Evolutionary conservation across 1,284 basidiomycete species (phyloP), one percentile per base, ranked within the genome.

Genomic region (Malassezia equina): DNA sequence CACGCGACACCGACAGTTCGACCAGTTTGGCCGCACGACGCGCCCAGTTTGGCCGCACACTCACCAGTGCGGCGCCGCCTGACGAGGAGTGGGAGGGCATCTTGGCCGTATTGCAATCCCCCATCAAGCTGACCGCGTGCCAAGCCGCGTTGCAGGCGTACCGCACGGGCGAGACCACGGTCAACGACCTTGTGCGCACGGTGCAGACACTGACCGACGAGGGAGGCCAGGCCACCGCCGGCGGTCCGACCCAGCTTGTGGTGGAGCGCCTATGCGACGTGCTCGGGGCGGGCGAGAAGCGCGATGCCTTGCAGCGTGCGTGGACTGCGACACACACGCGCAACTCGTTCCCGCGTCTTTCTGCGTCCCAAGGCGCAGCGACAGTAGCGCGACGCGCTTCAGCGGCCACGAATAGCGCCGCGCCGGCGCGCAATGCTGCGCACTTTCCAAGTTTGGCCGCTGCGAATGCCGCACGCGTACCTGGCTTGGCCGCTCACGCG

Each of bases 181-280:
- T 88, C 0, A 79, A 83, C 11, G 90, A 94, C 75, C 79, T 95
- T 65, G 83, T 95, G 44, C 85, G 85, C 39, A 93, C 88, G 0
- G 79, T 93, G 11, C 90, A 84, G 82, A 86, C 84, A 64, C 80
- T 95, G 17, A 78, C 94, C 13, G 87, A 91, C 61, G 65, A 67
- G 23, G 53, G 63, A 43, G 57, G 62, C 31, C 57, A 59, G 11
- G 54, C 23, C 4, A 32, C 19, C 28, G 47, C 40, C 15, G 19
- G 52, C 25, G 51, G 50, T 24, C 43, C 40, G 8, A 47, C 59
- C n/a, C 58, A 61, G 0, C 83, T 83, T 51, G 80, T 94, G 32
- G 79, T 93, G 40, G 86, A 85, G 55, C 80, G 83, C 6, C 79
- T 93, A 17, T 83, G 60, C 31, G 66, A 63, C 23, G 57, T 73